Evolutionary conservation across 129 eudicot species (phyloP), one percentile per base, ranked within the genome.

Genomic region (Scalesia atractyloides): DNA sequence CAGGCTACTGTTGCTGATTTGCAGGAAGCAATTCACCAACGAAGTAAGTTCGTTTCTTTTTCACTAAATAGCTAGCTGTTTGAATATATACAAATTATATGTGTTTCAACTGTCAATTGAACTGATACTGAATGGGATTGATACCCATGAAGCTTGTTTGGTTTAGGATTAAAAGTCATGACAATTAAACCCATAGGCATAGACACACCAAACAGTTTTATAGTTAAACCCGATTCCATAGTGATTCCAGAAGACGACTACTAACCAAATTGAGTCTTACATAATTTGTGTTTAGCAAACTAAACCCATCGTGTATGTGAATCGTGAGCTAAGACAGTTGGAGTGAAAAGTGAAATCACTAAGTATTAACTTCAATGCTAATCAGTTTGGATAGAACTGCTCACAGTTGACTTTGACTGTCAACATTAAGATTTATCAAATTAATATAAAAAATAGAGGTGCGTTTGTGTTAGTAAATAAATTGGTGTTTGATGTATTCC

Each of bases 1-100:
- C 73, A 95, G 99, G 97, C 88, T 64, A 86, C 96, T 67, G 99
- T 90, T 15, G 91, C 97, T 83, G 96, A 95, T 95, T 88, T 90
- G 84, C 99, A 95, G 87, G 90, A 95, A 69, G 96, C 97, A 33
- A 95, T 95, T 68, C 91, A 95, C 82, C 85, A 83, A 64, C 78
- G 79, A 74, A 86, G 99, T 95, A 76, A 81, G 97, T 82, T 58
- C 0, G 56, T 17, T 44, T 10, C 0, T 64, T 17, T 44, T 10
- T 3, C 26, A 17, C 63, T 8, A 4, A 34, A 20, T 69, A 12
- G 56, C 41, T 22, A 63, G 47, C 26, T 24, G 69, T 20, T 50
- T 60, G 15, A 46, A 17, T 16, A n/a, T n/a, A n/a, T n/a, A 7
- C 50, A 44, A 37, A 7, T 41, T n/a, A 2, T 52, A 18, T 6